Conservation (phyloP, 1,139 yeast genomes). For the Lodderomyces oxycetoniae region DNA sequence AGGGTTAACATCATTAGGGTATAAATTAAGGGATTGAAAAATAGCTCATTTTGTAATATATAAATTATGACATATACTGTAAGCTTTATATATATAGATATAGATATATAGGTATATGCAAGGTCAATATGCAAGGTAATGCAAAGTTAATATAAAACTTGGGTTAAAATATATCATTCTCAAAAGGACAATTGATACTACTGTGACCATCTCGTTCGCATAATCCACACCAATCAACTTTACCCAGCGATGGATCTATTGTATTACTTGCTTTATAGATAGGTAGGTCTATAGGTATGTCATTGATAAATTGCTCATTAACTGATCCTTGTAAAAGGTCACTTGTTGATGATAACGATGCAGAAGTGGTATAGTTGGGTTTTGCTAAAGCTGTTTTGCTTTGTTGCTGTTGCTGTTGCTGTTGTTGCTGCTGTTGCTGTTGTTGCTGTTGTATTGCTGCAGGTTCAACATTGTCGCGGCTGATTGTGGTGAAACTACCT, state of each 20-base stretch:
- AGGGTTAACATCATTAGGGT: no score
- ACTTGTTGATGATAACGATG: constrained; percentile 1
- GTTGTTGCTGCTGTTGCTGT: background rate
- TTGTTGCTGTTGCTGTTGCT: background rate
- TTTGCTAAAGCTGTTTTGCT: background rate
- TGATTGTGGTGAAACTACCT: background rate
- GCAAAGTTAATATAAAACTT: no score
- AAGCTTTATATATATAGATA: no score
- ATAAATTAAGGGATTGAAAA: no score
- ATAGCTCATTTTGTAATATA: no score
- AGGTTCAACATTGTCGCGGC: background rate
- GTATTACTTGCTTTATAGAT: constrained; percentile 47
- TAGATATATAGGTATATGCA: no score
- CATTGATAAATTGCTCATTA: background rate
- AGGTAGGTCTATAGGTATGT: constrained; percentile 30
- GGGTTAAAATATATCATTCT: constrained; percentile 44
- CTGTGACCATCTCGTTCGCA: constrained; percentile 90
- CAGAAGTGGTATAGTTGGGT: background rate
- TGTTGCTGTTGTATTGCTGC: background rate
- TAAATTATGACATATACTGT: no score
- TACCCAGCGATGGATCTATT: constrained; percentile 70
- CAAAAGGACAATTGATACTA: constrained; percentile 83
- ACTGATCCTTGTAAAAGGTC: constrained; percentile 1
- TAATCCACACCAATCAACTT: constrained; percentile 81
- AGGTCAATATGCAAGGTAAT: no score